Evolutionary conservation across 1,139 yeast genomes (phyloP).

Genomic region (Yamadazyma diddensiae): DNA sequence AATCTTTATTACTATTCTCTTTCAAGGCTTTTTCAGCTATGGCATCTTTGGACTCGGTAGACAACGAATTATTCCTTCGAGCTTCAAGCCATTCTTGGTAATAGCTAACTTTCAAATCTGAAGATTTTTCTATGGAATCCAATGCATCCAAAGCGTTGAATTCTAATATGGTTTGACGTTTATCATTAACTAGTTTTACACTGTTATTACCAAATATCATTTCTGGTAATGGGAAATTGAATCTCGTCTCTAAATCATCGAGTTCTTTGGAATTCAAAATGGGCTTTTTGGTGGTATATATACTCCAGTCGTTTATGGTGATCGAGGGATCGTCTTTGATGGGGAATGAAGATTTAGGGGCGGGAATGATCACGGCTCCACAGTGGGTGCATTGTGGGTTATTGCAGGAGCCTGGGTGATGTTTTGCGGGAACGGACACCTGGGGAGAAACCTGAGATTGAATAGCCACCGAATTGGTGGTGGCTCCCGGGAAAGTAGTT

Average conservation of each 20-base stretch:
- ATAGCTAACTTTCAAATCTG: conserved; percentile 65
- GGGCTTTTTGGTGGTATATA: conserved; percentile 71
- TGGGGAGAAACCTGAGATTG: no score
- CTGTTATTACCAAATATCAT: conserved; percentile 94
- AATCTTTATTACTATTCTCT: conserved; percentile 28
- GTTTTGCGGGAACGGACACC: conserved; percentile 32
- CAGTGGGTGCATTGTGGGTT: conserved; percentile 63
- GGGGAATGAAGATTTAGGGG: conserved; percentile 65
- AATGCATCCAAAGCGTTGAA: conserved; percentile 84
- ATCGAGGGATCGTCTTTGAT: conserved; percentile 64
- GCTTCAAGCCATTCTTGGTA: conserved; percentile 86
- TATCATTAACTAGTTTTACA: conserved; percentile 48
- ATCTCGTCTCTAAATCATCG: conserved; percentile 57
- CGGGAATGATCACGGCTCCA: conserved; percentile 70
- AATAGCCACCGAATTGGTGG: no score
- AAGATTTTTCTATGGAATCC: conserved; percentile 50
- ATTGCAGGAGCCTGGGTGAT: conserved; percentile 32
- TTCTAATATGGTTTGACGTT: conserved; percentile 45
- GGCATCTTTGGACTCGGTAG: conserved; percentile 19
- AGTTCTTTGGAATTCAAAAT: conserved; percentile 73
- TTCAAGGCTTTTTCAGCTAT: conserved; percentile 28
- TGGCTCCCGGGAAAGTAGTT: no score
- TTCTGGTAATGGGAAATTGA: conserved; percentile 87
- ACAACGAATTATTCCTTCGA: conserved; percentile 37
- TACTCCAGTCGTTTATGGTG: conserved; percentile 69